phyloP scores from a whole-genome alignment of 768 basidiomycete species.

The Galerina sulciceps region DNA sequence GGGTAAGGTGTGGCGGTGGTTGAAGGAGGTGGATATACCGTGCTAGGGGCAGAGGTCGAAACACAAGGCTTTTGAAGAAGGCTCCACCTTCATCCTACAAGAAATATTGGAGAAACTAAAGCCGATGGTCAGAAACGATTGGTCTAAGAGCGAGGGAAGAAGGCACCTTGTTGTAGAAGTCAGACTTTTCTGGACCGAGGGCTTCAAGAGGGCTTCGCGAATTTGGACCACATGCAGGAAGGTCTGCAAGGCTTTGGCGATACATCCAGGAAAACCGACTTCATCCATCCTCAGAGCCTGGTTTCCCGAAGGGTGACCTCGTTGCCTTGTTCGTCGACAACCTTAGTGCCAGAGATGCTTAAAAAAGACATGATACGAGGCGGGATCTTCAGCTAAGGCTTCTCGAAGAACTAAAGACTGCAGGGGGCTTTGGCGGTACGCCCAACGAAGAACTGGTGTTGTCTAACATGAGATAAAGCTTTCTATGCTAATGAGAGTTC shows the following conservation, averaged over 20 bases:
- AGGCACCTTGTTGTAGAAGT: conserved; percentile 83
- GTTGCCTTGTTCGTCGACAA: too few species aligned
- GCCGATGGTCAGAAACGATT: neutral
- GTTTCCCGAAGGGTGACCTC: too few species aligned
- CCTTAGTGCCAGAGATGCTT: too few species aligned
- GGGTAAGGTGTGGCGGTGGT: conserved; percentile 78
- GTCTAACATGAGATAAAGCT: conserved; percentile 71
- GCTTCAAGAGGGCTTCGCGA: too few species aligned
- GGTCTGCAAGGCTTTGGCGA: too few species aligned
- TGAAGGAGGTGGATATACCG: conserved; percentile 81
- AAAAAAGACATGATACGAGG: too few species aligned
- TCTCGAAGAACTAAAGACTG: conserved; percentile 75
- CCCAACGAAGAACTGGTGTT: neutral
- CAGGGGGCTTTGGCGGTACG: neutral
- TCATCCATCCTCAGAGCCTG: too few species aligned
- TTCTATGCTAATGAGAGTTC: conserved; percentile 58
- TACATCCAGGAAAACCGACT: too few species aligned
- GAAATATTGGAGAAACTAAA: conserved; percentile 86
- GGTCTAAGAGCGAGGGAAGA: neutral
- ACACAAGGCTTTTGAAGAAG: conserved; percentile 77
- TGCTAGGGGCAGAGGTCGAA: conserved; percentile 77
- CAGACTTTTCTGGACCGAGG: conserved; percentile 69
- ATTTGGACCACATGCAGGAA: too few species aligned
- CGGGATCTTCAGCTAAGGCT: too few species aligned
- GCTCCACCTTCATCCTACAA: conserved; percentile 76